Conservation (phyloP, 345 rosid species). For the Theobroma cacao region DNA sequence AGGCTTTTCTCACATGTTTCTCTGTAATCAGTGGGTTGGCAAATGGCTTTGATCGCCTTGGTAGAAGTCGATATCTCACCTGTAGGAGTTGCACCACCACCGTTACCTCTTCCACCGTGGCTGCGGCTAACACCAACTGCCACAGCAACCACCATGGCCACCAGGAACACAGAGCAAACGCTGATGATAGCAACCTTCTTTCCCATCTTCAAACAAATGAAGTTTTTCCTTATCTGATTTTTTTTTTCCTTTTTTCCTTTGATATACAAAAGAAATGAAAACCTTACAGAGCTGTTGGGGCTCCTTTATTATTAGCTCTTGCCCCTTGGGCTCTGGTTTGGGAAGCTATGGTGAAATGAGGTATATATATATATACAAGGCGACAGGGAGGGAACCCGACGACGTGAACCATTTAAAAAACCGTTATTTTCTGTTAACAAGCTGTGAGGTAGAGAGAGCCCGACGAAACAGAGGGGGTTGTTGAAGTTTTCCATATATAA, state of each 20-base stretch:
- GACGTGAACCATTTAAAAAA: background rate
- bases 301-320: background rate
- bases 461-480: background rate
- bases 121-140: slow-evolving; percentile 31
- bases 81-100: background rate
- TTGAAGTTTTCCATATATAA: background rate
- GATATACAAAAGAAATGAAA: background rate
- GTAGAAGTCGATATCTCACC: slow-evolving; percentile 20
- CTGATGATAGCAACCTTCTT: slow-evolving; percentile 46
- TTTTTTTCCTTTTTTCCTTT: background rate
- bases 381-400: background rate
- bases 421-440: slow-evolving; percentile 15
- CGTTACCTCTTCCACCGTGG: background rate
- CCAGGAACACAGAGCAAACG: slow-evolving; percentile 46
- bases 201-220: slow-evolving; percentile 11
- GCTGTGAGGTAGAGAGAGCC: background rate
- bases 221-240: background rate
- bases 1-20: slow-evolving; percentile 52
- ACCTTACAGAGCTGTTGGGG: slow-evolving; percentile 23
- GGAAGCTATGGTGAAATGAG: background rate
- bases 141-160: slow-evolving; percentile 64
- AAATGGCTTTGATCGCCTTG: slow-evolving; percentile 54
- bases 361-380: slow-evolving; percentile 6
- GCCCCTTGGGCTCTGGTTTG: slow-evolving; percentile 33
- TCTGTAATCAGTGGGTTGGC: slow-evolving; percentile 59